Evolutionary conservation across 2,329 filamentous ascomycete genomes (phyloP).

Genomic region (Setomelanomma holmii): DNA sequence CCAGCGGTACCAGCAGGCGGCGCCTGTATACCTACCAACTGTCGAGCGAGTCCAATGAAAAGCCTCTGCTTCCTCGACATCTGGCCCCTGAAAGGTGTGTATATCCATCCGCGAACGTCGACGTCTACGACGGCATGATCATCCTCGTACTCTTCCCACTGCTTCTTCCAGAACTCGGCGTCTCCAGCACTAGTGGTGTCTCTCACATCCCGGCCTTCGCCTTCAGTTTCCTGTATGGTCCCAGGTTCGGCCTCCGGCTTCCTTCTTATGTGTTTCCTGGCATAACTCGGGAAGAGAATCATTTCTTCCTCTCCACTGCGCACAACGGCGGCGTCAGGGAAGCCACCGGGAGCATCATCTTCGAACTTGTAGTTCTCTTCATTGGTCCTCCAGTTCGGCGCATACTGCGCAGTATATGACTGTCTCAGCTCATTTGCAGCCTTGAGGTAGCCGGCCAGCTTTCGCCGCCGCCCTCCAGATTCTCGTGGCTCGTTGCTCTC

Average conservation of each 20-base stretch:
- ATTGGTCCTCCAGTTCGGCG: conserved; percentile 55
- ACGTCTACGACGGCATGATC: conserved; percentile 89
- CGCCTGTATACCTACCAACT: conserved; percentile 84
- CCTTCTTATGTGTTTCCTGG: conserved; percentile 70
- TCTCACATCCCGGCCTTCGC: conserved; percentile 51
- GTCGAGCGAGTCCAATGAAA: conserved; percentile 83
- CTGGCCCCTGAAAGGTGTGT: conserved; percentile 81
- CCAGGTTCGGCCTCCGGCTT: conserved; percentile 48
- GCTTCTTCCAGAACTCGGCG: conserved; percentile 75
- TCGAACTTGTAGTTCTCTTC: conserved; percentile 53
- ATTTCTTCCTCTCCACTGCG: conserved; percentile 86
- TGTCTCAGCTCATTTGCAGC: conserved; percentile 76
- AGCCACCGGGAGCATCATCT: conserved; percentile 72
- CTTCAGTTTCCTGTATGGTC: conserved; percentile 47
- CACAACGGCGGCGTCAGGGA: conserved; percentile 83
- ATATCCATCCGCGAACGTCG: conserved; percentile 95
- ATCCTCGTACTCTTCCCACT: conserved; percentile 82
- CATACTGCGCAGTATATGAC: conserved; percentile 66
- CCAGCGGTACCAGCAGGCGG: conserved; percentile 58
- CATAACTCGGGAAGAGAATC: conserved; percentile 94
- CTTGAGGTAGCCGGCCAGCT: conserved; percentile 75
- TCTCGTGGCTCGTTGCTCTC: conserved; percentile 56
- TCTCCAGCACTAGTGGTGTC: conserved; percentile 62
- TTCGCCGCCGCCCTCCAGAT: conserved; percentile 76
- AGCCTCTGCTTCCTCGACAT: conserved; percentile 88